Evolutionary conservation across 2,329 filamentous ascomycete genomes (phyloP), one percentile per base, ranked within the genome.

Genomic region (Ophiostoma tasmaniense): DNA sequence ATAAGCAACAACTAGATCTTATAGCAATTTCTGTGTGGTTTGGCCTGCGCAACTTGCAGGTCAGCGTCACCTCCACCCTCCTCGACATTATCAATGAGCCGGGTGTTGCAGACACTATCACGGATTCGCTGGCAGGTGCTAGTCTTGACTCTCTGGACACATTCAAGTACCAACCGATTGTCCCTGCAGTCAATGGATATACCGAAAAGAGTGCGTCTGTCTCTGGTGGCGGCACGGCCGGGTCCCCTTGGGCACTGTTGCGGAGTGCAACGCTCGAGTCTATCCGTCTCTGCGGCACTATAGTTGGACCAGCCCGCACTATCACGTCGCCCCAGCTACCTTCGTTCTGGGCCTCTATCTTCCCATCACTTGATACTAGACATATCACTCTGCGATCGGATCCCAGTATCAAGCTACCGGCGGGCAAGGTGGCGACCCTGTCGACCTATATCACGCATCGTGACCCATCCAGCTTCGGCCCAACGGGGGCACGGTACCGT

Each of bases 51-150:
- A 70, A 70, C 67, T 50, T 70, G 64, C 69, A 70, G 35, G 64
- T 67, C 67, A 68, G 64, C 22, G 67, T 70, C 11, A 68, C 69
- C 11, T 68, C 67, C 3, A 68, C 69, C 14, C 64, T 70, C 25
- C 55, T 68, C 52, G 69, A 70, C 39, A 68, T 70, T 22, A 66
- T 70, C 69, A 68, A 70, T 37, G 67, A 66, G 42, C 69, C 69
- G 2, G 67, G 67, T 10, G 42, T 68, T 35, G 69, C 69, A 30
- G 69, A 64, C 52, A 39, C 55, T 2, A 64, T 70, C n/a, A n/a
- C 64, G 7, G 52, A 14, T 1, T 68, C 66, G 50, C 39, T 70
- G 2, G 30, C 11, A 3, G 67, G 35, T 1, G 69, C 69, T 8
- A 59, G 64, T 17, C 2, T 61, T 2, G n/a, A 61, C 11, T 61